Base-by-base conservation (phyloP, 768 basidiomycete genomes). In the Rhizopogon rudus region DNA sequence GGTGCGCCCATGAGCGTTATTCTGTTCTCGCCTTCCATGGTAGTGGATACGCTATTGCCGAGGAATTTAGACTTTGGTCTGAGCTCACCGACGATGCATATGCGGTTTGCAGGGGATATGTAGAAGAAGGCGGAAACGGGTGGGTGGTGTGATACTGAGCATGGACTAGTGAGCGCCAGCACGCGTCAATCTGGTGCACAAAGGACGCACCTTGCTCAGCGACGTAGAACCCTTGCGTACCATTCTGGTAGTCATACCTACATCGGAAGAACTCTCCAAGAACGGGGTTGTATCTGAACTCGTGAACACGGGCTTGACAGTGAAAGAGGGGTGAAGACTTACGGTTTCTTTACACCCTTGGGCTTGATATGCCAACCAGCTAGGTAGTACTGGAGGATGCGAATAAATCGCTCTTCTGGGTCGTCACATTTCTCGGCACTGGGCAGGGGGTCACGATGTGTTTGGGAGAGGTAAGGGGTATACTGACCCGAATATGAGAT, bases 321-420 rank as follows among this genome's bases (percentile, higher is more conserved):
- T 53, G 46, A 44, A 35, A 52, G 29, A 51, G 41, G 53, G 41
- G 37, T 2, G 44, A 10, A 45, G 57, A 77, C 89, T 73, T 65
- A 94, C 84, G 96, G 96, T 74, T 99, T 99, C 88, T 99, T 99
- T 57, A 98, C 97, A 52, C 94, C 97, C 75, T 91, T 95, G 61
- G 97, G 95, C 73, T 98, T 98, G 75, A 98, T 95, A 73, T 98
- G 97, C 97, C 97, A 99, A 22, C 97, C 97, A n/a, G 91, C 88
- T 45, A 99, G 86, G 69, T 98, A 99, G 69, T 95, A 97, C 59
- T 90, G 88, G 35, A 98, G 78, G 1, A 98, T 93, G 49, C 85
- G 81, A 59, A 96, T 80, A 70, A 98, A 98, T 43, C 97, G 78
- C 67, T 96, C 94, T 68, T 96, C 88, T 33, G 92, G 82, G 64